phyloP scores from a whole-genome alignment of 2,329 filamentous ascomycete genomes.

The Sporothrix schenckii region DNA sequence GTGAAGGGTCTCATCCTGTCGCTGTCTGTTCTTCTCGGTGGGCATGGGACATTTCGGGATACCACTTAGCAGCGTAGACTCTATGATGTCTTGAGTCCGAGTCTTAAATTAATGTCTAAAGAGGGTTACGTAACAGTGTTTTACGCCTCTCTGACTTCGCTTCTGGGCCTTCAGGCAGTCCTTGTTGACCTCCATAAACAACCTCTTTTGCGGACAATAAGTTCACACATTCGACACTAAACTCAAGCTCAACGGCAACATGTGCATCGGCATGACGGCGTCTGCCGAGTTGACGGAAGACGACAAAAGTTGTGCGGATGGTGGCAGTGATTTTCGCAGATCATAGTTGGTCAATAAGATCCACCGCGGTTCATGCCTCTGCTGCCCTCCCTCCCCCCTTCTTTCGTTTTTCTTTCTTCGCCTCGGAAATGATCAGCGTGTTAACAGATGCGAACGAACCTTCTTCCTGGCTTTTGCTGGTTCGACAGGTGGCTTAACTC shows the following conservation, averaged over 20 bases:
- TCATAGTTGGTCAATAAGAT: slow-evolving; percentile 7
- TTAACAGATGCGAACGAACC: background rate
- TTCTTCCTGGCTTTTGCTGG: slow-evolving; percentile 3
- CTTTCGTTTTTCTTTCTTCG: background rate
- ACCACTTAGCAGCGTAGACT: background rate
- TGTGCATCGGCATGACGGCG: slow-evolving; percentile 3
- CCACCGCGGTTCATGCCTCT: slow-evolving; percentile 11
- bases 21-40: slow-evolving; percentile 9
- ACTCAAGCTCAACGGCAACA: too few relatives aligned
- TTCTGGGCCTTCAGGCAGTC: background rate
- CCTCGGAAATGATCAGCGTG: background rate
- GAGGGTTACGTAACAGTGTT: background rate
- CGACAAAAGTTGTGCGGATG: background rate
- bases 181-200: background rate
- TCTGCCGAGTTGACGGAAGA: background rate
- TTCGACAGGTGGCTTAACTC: slow-evolving; percentile 20
- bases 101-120: background rate
- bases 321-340: slow-evolving; percentile 14
- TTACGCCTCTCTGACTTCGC: background rate
- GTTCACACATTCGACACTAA: too few relatives aligned
- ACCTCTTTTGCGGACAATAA: background rate
- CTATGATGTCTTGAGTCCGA: background rate
- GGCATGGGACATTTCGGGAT: slow-evolving; percentile 17
- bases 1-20: slow-evolving; percentile 24
- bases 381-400: background rate